Base-by-base conservation (phyloP, 2,329 filamentous ascomycete species). In the Seiridium cupressi region DNA sequence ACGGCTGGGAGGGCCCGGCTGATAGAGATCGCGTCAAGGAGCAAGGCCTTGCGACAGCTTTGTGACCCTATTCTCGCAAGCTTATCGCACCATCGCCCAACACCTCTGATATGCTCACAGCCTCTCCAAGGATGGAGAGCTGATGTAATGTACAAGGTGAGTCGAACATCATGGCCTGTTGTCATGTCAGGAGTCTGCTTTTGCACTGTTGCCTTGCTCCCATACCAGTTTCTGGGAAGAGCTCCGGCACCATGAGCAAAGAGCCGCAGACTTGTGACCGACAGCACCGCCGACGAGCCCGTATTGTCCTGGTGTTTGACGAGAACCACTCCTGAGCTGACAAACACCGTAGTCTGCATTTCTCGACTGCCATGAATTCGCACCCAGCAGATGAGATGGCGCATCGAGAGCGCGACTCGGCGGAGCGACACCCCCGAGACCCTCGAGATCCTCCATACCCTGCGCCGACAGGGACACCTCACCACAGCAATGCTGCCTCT, bases 401-500 rank as follows among this genome's bases (percentile, higher is more conserved):
- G 64, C 77, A 87, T 63, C 82, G 87, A 67, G 88, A 91, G 65
- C 83, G 88, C 71, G 89, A 91, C 67, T 82, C 85, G 61, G 78
- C 85, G 65, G 87, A 91, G 65, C 79, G 84, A 66, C 81, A 84
- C 65, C 79, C 84, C 61, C 81, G 85, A 71, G 87, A 89, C 34
- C 49, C 49, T 48, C 84, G 86, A 56, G 88, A 87, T 69, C 89
- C 88, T 67, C 84, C 85, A 26, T 59, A 59, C 40, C 57, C 60
- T n/a, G 54, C 58, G 8, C 42, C 56, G 31, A 46, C 66, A 26
- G 72, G 74, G 55, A 85, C 90, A 62, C 87, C 89, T 34, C 92
- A 95, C 71, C 93, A 97, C 74, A 95, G 90, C 76, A 93, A 91
- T 71, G 89, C 91, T 44, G 92, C 90, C 60, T 92, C 93, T 3